These are phyloP conservation scores for Lactifluus volemus DNA, from an alignment of 768 basidiomycete species.

Conservation along the genomic window DNA sequence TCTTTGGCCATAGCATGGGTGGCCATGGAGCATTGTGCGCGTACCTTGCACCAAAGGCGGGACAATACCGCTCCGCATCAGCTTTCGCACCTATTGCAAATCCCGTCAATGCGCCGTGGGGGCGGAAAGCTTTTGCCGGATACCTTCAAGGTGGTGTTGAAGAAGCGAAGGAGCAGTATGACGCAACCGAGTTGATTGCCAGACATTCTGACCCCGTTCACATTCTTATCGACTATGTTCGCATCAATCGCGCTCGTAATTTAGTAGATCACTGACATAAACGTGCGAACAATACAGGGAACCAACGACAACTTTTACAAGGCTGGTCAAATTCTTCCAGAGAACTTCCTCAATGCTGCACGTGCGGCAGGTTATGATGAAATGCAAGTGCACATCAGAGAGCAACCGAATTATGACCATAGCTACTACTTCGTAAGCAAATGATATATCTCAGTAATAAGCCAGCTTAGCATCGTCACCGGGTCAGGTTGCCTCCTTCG, in stretches of 20 bases:
- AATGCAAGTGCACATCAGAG: slow-evolving; percentile 66
- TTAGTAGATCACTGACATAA: not conserved
- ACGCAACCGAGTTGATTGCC: slow-evolving; percentile 77
- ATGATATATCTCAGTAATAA: not conserved
- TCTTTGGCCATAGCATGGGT: slow-evolving; percentile 97
- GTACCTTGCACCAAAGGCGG: slow-evolving; percentile 67
- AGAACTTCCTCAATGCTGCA: slow-evolving; percentile 77
- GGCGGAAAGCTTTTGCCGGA: slow-evolving; percentile 81
- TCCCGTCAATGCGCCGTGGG: slow-evolving; percentile 84
- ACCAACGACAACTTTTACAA: slow-evolving; percentile 77
- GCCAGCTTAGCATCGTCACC: not conserved
- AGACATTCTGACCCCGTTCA: slow-evolving; percentile 55
- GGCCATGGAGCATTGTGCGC: slow-evolving; percentile 92
- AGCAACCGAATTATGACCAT: slow-evolving; percentile 82
- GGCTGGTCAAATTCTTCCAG: slow-evolving; percentile 82
- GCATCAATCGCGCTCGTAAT: slow-evolving; percentile 22
- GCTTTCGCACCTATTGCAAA: slow-evolving; percentile 86
- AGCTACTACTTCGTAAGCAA: slow-evolving; percentile 74
- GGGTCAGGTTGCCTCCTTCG: slow-evolving; percentile 78
- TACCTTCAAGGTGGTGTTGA: slow-evolving; percentile 71
- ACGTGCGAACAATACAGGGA: slow-evolving; percentile 39
- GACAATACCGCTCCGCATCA: slow-evolving; percentile 76
- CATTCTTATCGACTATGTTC: slow-evolving; percentile 80
- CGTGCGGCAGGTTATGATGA: slow-evolving; percentile 65
- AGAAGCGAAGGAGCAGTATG: slow-evolving; percentile 68